Percentiles rank a stretch among this genome's conserved stretches.
Evolutionary conservation across 208 protist species (phyloP).

Genomic region (Trypanosoma grayi): DNA sequence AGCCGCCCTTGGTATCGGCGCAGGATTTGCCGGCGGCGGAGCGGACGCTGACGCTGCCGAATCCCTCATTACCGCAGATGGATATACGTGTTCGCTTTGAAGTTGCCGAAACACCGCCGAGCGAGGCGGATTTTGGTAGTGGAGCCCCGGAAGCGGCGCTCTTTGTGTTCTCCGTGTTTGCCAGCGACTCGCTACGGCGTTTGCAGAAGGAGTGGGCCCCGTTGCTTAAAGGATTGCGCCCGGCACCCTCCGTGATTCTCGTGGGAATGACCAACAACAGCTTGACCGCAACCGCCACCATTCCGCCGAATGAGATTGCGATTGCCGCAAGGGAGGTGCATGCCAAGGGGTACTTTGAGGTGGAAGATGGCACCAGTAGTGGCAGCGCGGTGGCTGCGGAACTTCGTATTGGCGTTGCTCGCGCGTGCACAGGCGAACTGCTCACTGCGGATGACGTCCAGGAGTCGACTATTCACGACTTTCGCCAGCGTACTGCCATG

Average conservation of each 20-base stretch:
- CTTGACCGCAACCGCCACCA: background rate
- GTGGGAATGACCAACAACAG: background rate
- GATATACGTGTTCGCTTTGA: slow-evolving; percentile 38
- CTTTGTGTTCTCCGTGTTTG: slow-evolving; percentile 3
- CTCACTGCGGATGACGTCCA: slow-evolving; percentile 24
- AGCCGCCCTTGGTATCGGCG: slow-evolving; percentile 2
- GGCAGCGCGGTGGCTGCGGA: slow-evolving; percentile 26
- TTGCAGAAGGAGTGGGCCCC: slow-evolving; percentile 1
- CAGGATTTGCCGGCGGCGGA: background rate
- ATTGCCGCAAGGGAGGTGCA: slow-evolving; percentile 31
- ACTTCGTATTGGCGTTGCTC: slow-evolving; percentile 41
- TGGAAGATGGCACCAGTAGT: background rate
- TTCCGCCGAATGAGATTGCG: slow-evolving; percentile 28
- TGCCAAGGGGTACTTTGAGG: slow-evolving; percentile 45
- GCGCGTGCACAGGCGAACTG: slow-evolving; percentile 52
- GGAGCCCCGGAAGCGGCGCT: background rate
- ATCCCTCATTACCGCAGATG: slow-evolving; percentile 51
- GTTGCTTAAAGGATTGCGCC: background rate
- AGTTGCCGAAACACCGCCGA: slow-evolving; percentile 7
- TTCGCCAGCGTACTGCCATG: background rate
- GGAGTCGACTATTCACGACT: background rate
- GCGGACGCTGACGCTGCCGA: slow-evolving; percentile 30
- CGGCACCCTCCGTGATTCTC: slow-evolving; percentile 5
- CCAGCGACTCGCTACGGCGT: background rate
- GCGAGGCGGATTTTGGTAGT: background rate